Base-by-base conservation (phyloP, 169 alveolate genomes). In the Eimeria acervulina region DNA sequence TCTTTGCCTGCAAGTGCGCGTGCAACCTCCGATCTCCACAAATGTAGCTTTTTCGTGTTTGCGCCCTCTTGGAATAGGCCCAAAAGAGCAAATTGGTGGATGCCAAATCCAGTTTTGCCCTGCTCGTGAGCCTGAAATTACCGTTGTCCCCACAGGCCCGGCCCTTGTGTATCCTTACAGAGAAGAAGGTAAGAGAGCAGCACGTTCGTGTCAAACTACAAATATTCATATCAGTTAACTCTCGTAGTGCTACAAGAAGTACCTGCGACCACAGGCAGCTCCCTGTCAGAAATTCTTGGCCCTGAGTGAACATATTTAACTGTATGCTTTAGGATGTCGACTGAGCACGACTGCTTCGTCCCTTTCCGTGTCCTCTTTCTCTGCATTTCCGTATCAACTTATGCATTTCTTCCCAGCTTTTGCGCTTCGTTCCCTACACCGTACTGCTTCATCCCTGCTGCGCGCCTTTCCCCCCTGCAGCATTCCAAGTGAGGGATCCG, bases 41-140 rank as follows among this genome's bases (percentile, higher is more conserved):
- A 63, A 31, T 4, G 19, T 31, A 44, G 21, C 61, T 3, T 44
- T n/a, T 12, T 15, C 0, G 38, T 52, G 68, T 1, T n/a, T 83
- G 66, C 21, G 91, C 74, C 81, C 33, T 51, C 72, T 31, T 52
- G 51, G 19, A 44, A 61, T 44, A 85, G 93, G 93, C 61, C 93
- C 93, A 44, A 85, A 85, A 28, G 93, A 85, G 61, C 66, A 85
- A 59, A 26, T 38, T 33, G 80, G 93, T 23, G 93, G 93, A 19
- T 85, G 93, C 80, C 93, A 85, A 47, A 85, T 85, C 55, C 93
- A 85, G 61, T 38, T 85, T 23, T 85, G 93, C 42, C 93, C 93
- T 63, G 44, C 26, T 17, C 76, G 68, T n/a, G 80, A 85, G 55
- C 93, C 93, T 21, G 93, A 52, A 85, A 36, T 61, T 59, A 61